Conservation (phyloP, 2,329 filamentous ascomycete genomes). For the Xylogone sp. region DNA sequence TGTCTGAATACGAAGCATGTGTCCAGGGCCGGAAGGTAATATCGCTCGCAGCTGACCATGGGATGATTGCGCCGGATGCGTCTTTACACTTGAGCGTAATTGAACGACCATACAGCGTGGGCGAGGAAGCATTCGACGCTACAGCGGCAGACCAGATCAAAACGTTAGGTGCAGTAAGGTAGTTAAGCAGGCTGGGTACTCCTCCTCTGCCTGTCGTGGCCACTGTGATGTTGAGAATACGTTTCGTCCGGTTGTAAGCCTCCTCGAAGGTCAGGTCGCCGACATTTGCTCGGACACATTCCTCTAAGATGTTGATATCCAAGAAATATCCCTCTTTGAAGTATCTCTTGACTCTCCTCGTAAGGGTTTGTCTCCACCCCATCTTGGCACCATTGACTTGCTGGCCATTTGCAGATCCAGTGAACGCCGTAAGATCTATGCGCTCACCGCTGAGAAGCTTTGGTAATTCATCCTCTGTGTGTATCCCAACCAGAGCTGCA, state of each 20-base stretch:
- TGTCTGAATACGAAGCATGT: constrained; percentile 49
- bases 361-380: constrained; percentile 51
- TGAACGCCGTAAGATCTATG: constrained; percentile 80
- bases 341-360: constrained; percentile 66
- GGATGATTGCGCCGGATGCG: constrained; percentile 52
- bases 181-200: constrained; percentile 82
- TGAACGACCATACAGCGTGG: constrained; percentile 42
- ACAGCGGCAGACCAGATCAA: constrained; percentile 60
- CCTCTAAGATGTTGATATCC: constrained; percentile 76
- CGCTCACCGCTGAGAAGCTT: constrained; percentile 72
- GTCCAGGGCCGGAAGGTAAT: constrained; percentile 54
- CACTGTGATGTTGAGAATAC: constrained; percentile 88
- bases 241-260: constrained; percentile 79
- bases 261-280: constrained; percentile 92
- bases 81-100: constrained; percentile 61
- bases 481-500: constrained; percentile 81
- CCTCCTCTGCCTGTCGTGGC: constrained; percentile 70
- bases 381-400: constrained; percentile 33
- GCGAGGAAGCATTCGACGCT: constrained; percentile 50
- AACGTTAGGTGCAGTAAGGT: constrained; percentile 89
- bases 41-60: constrained; percentile 48
- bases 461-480: constrained; percentile 80
- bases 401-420: constrained; percentile 30
- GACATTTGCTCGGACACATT: constrained; percentile 80
- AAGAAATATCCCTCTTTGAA: constrained; percentile 76